phyloP scores from a whole-genome alignment of 129 eudicot genomes.

The Pulicaria dysenterica region DNA sequence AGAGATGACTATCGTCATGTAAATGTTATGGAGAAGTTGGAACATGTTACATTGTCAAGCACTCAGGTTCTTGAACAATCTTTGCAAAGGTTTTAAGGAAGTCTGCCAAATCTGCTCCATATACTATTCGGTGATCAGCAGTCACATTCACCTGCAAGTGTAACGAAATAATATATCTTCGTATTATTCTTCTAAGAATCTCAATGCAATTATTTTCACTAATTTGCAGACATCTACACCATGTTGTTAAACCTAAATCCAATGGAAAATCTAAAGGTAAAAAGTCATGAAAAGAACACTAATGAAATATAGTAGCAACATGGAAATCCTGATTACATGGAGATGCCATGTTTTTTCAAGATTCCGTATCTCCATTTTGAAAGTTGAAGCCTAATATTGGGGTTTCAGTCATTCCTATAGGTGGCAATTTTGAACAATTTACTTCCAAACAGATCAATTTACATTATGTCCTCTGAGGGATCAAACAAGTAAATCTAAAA shows the following conservation, averaged over 20 bases:
- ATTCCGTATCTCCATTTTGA: neutral
- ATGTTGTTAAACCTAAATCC: neutral
- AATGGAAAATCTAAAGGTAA: neutral
- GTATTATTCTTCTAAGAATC: neutral
- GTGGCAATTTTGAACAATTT: neutral
- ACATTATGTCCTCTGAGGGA: neutral
- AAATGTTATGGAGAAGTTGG: conserved; percentile 6
- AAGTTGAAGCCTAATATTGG: neutral
- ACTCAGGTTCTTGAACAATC: conserved; percentile 78
- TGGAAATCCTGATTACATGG: neutral
- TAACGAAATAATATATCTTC: too few relatives aligned
- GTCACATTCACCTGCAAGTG: conserved; percentile 82
- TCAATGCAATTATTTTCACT: neutral
- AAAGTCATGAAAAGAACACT: too few relatives aligned
- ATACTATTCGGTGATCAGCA: conserved; percentile 85
- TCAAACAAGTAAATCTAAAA: neutral
- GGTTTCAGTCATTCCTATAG: neutral
- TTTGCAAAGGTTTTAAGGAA: conserved; percentile 89
- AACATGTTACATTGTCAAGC: conserved; percentile 68
- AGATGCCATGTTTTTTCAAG: neutral
- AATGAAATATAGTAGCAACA: neutral
- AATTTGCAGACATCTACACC: conserved; percentile 2
- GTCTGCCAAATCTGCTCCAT: conserved; percentile 93
- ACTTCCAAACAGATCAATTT: neutral
- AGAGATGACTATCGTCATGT: conserved; percentile 17